Conservation (phyloP, 768 basidiomycete genomes). For the Pleurotus pulmonarius region DNA sequence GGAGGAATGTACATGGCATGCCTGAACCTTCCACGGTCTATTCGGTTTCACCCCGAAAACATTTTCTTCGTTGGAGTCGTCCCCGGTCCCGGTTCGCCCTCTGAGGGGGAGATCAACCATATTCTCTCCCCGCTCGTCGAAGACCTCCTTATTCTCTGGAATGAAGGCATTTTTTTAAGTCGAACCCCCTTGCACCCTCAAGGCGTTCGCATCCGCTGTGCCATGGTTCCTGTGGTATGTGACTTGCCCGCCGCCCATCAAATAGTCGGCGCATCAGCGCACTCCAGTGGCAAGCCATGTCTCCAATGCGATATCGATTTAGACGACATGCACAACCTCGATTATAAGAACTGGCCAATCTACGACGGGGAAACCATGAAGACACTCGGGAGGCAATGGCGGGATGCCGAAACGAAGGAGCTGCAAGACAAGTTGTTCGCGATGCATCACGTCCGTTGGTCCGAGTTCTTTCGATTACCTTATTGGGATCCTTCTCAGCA, state of each 20-base stretch:
- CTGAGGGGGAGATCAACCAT: constrained; percentile 20
- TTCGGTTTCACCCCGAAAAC: constrained; percentile 20
- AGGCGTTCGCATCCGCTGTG: not conserved
- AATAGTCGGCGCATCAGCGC: not conserved
- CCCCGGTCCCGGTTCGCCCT: constrained; percentile 30
- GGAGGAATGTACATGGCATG: not conserved
- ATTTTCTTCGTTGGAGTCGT: constrained; percentile 31
- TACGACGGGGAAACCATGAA: too few relatives aligned
- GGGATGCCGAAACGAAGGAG: too few relatives aligned
- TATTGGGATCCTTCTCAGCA: constrained; percentile 18
- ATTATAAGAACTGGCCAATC: not conserved
- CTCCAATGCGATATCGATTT: not conserved
- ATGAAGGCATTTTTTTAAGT: constrained; percentile 1
- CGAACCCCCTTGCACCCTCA: not conserved
- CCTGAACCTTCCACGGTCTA: not conserved
- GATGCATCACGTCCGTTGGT: constrained; percentile 9
- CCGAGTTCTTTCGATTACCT: constrained; percentile 16
- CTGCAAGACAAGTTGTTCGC: too few relatives aligned
- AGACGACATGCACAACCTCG: not conserved
- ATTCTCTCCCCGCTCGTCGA: constrained; percentile 24
- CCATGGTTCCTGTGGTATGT: not conserved
- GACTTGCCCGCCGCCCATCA: not conserved
- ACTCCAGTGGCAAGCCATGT: not conserved
- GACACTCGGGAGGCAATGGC: too few relatives aligned
- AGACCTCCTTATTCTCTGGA: constrained; percentile 23